Evolutionary conservation across 805 yeast genomes (phyloP).

Genomic region (Metschnikowia rubicola): DNA sequence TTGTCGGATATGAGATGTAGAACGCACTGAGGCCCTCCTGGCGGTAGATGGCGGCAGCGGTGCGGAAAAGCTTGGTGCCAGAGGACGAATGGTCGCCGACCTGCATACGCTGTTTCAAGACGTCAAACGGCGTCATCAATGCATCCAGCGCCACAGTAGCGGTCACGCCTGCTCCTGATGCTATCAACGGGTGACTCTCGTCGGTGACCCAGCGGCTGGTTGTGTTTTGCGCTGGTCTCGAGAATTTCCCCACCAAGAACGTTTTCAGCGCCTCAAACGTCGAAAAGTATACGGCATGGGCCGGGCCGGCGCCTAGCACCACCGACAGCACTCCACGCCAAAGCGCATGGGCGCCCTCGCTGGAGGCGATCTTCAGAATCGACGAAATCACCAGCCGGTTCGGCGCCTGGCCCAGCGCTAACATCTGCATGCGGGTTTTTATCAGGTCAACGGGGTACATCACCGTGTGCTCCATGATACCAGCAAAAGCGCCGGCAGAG

Average conservation of each 20-base stretch:
- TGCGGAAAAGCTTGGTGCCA: slow-evolving; percentile 29
- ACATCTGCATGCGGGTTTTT: slow-evolving; percentile 89
- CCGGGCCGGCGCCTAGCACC: slow-evolving; percentile 97
- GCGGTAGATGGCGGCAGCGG: slow-evolving; percentile 48
- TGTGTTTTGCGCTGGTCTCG: slow-evolving; percentile 25
- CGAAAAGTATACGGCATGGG: slow-evolving; percentile 95
- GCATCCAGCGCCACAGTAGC: slow-evolving; percentile 95
- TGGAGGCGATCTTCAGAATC: slow-evolving; percentile 70
- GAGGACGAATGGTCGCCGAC: slow-evolving; percentile 20
- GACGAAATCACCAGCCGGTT: slow-evolving; percentile 56
- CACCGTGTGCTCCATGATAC: slow-evolving; percentile 96
- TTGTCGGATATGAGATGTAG: slow-evolving; percentile 91
- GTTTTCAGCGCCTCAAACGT: slow-evolving; percentile 83
- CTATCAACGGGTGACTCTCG: slow-evolving; percentile 74
- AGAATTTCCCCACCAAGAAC: slow-evolving; percentile 43
- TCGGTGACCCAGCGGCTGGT: slow-evolving; percentile 51
- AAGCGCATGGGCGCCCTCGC: slow-evolving; percentile 83
- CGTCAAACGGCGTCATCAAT: slow-evolving; percentile 96
- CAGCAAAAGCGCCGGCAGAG: slow-evolving; percentile 97
- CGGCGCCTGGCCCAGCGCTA: slow-evolving; percentile 20
- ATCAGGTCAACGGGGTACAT: slow-evolving; percentile 97
- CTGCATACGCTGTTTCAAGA: slow-evolving; percentile 94
- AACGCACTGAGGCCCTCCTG: slow-evolving; percentile 77
- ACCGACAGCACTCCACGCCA: slow-evolving; percentile 96
- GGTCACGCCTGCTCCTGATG: slow-evolving; percentile 83